Evolutionary conservation across 139 green algal genomes (phyloP).

Genomic region (Coccomyxa sp.): DNA sequence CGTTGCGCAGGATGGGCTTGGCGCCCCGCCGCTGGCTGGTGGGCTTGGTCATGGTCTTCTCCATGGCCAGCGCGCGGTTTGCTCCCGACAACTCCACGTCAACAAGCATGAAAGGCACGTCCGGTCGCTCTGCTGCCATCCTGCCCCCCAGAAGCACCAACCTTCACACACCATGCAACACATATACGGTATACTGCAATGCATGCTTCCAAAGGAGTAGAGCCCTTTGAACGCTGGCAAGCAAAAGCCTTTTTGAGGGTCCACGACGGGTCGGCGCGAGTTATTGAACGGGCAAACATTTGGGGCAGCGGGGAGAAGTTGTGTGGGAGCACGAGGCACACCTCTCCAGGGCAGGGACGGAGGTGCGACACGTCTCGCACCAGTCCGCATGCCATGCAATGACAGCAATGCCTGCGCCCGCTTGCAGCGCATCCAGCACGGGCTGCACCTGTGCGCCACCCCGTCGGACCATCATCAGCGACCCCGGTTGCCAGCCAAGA

Average conservation of each 20-base stretch:
- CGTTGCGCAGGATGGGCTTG: neutral
- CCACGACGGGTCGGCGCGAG: too few relatives aligned
- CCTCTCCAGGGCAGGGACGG: neutral
- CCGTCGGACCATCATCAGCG: neutral
- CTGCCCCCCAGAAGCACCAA: neutral
- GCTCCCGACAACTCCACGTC: neutral
- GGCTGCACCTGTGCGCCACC: conserved; percentile 2
- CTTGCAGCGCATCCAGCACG: neutral
- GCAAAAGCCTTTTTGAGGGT: too few relatives aligned
- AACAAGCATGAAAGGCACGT: neutral
- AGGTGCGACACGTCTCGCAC: neutral
- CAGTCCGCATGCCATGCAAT: conserved; percentile 3
- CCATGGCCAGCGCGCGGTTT: neutral
- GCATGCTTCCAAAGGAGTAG: neutral
- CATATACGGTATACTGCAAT: neutral
- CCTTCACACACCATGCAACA: neutral
- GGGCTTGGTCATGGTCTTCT: neutral
- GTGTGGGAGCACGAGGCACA: neutral
- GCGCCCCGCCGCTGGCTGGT: neutral
- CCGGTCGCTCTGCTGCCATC: neutral
- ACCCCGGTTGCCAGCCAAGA: neutral
- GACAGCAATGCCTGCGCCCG: neutral
- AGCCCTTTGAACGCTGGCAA: too few relatives aligned
- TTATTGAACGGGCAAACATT: too few relatives aligned
- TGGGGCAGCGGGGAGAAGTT: too few relatives aligned